A percentile compares a stretch with the other conserved stretches of the same genome.
Conservation (phyloP, 257 asterid species). For the Eustoma russellianum region DNA sequence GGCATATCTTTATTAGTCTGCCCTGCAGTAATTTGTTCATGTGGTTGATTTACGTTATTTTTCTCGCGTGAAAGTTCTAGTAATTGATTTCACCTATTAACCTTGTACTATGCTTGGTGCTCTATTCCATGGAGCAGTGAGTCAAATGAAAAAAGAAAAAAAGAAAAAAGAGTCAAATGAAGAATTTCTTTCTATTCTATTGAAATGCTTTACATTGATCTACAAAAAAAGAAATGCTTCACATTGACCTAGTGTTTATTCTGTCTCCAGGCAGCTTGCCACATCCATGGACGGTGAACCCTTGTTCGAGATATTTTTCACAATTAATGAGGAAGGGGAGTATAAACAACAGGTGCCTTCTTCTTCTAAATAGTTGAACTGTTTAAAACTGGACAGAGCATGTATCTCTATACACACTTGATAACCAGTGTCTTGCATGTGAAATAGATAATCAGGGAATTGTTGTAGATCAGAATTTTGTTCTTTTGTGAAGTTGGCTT, state of each 20-base stretch:
- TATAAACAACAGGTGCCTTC: conserved; percentile 73
- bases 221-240: too few relatives aligned
- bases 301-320: conserved; percentile 77
- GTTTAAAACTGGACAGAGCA: background rate
- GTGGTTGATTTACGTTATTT: too few relatives aligned
- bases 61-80: too few relatives aligned
- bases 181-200: background rate
- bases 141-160: too few relatives aligned
- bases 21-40: too few relatives aligned
- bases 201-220: background rate
- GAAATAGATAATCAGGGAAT: too few relatives aligned
- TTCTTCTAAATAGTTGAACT: conserved; percentile 3
- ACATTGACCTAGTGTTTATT: conserved; percentile 19
- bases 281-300: conserved; percentile 67
- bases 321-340: conserved; percentile 41
- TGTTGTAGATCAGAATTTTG: background rate
- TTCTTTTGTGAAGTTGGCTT: background rate
- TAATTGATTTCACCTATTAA: too few relatives aligned
- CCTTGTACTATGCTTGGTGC: background rate
- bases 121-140: background rate
- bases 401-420: background rate
- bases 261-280: conserved; percentile 73
- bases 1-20: too few relatives aligned
- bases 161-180: too few relatives aligned
- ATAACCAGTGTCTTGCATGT: background rate